Evolutionary conservation across 352 stramenopile species (phyloP), one percentile per base, ranked within the genome.

Genomic region (Discostella stelligera): DNA sequence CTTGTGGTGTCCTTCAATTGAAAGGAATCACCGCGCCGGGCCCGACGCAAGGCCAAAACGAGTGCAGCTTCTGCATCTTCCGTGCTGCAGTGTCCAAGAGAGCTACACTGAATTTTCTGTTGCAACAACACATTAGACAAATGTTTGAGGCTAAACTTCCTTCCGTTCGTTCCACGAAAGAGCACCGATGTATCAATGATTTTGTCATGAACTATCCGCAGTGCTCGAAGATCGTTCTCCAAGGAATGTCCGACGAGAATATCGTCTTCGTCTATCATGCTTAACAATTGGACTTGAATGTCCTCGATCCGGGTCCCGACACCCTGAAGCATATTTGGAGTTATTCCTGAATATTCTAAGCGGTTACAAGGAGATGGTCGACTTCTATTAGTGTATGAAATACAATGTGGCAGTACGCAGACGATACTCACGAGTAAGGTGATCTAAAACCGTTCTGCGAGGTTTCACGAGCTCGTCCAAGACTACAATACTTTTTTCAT

Each of bases 161-260:
- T 78, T 52, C 77, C 83, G 66, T 80, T 87, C 3, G 21, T 20
- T 50, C 65, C 69, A 52, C 73, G 72, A 80, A 93, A 93, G 3
- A 93, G 3, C 0, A 93, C 64, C 27, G 85, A 72, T 14, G 87
- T 93, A 64, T 93, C 87, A 32, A 91, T 72, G 7, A 89, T 52
- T 21, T 77, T 80, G 32, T 56, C 44, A 71, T 93, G 87, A 18
- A 90, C 65, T 30, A 85, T 77, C 23, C 74, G 71, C 14, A 85
- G 59, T 39, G 85, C 87, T 41, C 61, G 79, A 14, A 93, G 68
- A 78, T 93, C 87, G 73, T 93, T 93, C 75, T 93, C 87, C 11
- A 90, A 67, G 7, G 87, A 93, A 79, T 93, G 87, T 1, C 85
- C 87, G 27, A 93, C 68, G 21, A 93, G 27, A 37, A 93, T 84